phyloP scores from a whole-genome alignment of 2,329 filamentous ascomycete species.

The Magnaporthiopsis rhizophila region DNA sequence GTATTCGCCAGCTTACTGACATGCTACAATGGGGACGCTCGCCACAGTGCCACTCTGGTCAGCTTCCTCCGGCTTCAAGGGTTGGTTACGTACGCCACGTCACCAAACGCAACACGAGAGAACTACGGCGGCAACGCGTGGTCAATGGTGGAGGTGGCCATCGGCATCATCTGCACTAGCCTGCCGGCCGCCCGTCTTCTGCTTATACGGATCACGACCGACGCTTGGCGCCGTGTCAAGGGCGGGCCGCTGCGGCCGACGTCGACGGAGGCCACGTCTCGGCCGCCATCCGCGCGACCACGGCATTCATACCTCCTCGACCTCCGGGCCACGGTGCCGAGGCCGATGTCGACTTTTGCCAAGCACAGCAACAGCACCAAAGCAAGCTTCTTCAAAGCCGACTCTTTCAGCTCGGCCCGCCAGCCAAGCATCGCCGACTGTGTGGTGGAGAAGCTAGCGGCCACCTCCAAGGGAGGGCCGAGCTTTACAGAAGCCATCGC shows the following conservation, averaged over 20 bases:
- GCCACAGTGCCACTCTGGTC: slow-evolving; percentile 23
- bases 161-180: slow-evolving; percentile 25
- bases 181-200: slow-evolving; percentile 23
- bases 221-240: too few species aligned
- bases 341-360: neutral
- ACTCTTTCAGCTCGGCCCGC: too few species aligned
- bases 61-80: slow-evolving; percentile 22
- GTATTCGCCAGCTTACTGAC: neutral
- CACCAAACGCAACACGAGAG: slow-evolving; percentile 22
- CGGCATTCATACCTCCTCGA: too few species aligned
- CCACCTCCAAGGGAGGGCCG: neutral
- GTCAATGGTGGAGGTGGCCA: slow-evolving; percentile 25
- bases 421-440: neutral
- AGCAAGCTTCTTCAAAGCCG: neutral
- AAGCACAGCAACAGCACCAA: neutral
- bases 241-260: too few species aligned
- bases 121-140: slow-evolving; percentile 21
- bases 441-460: neutral
- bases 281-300: neutral
- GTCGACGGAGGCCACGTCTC: neutral
- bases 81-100: slow-evolving; percentile 20
- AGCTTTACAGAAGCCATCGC: neutral
- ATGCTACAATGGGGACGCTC: neutral
- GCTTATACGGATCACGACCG: slow-evolving; percentile 20
- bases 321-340: neutral